Evolutionary conservation across 306 rosid species (phyloP).

Genomic region (peach (Prunus persica)): Prunus_persica_NCBIv2 NC_034014.1:22834001-22834500

Average conservation of each 20-base stretch:
- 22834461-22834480: constrained; percentile 2
- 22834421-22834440: not conserved
- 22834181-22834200: not conserved
- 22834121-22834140: not conserved
- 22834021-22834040: constrained; percentile 13
- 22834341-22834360: not conserved
- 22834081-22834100: constrained; percentile 34
- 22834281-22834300: not conserved
- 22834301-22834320: constrained; percentile 9
- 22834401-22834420: constrained; percentile 12
- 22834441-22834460: not conserved
- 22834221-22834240: not conserved
- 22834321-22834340: not conserved
- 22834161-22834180: not conserved
- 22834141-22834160: not conserved
- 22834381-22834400: not conserved
- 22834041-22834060: constrained; percentile 18
- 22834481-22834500: constrained; percentile 4
- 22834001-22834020: not conserved
- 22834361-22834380: not conserved
- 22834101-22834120: constrained; percentile 34
- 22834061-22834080: constrained; percentile 1
- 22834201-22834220: not conserved
- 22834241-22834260: not conserved
- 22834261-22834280: not conserved